phyloP scores from a whole-genome alignment of 1,284 basidiomycete genomes.

The Entoloma clypeatum region DNA sequence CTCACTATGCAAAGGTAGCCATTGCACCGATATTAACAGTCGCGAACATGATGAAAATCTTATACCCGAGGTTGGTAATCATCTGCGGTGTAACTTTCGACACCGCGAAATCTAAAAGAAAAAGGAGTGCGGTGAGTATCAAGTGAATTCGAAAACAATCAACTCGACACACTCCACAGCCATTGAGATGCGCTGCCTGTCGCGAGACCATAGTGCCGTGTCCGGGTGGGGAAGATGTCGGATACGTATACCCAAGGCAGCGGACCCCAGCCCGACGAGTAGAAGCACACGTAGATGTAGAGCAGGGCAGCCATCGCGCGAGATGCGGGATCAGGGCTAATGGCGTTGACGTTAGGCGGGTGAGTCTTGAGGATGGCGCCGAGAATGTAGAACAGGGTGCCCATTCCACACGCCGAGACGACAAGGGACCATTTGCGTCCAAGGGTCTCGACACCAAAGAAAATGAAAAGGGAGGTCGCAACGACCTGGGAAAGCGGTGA shows the following conservation, averaged over 20 bases:
- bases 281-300: conserved; percentile 75
- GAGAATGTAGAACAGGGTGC: conserved; percentile 72
- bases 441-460: conserved; percentile 67
- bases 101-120: conserved; percentile 60
- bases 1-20: conserved; percentile 43
- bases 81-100: conserved; percentile 70
- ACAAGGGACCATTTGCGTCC: conserved; percentile 69
- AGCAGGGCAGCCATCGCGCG: conserved; percentile 74
- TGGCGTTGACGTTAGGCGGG: conserved; percentile 40
- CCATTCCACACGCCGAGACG: conserved; percentile 79
- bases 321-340: conserved; percentile 44
- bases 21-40: conserved; percentile 56
- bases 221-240: conserved; percentile 82
- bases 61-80: conserved; percentile 56
- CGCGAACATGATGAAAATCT: conserved; percentile 69
- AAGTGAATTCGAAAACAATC: background rate
- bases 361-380: conserved; percentile 75
- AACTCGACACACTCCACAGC: conserved; percentile 67
- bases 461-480: conserved; percentile 51
- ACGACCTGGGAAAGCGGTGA: conserved; percentile 75
- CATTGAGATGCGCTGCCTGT: conserved; percentile 72
- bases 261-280: conserved; percentile 64
- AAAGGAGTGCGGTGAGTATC: background rate
- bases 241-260: conserved; percentile 71
- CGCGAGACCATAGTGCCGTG: conserved; percentile 73